These are phyloP conservation scores for Calonectria hongkongensis DNA, from an alignment of 2,329 filamentous ascomycete species.

Conservation along the genomic window DNA sequence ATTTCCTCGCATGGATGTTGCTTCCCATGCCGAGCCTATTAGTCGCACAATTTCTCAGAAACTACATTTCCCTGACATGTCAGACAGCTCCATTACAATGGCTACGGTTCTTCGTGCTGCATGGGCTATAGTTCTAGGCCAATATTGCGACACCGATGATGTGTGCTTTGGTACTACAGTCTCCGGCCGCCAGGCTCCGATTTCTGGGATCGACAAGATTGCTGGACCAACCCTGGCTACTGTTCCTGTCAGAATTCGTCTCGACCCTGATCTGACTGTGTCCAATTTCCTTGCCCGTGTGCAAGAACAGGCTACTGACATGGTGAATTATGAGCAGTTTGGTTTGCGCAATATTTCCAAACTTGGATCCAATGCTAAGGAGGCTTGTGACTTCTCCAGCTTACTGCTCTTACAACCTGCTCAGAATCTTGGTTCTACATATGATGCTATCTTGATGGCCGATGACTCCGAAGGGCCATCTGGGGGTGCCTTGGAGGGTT, in stretches of 20 bases:
- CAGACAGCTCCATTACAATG: slow-evolving; percentile 12
- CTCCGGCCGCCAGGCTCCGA: slow-evolving; percentile 26
- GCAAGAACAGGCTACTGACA: slow-evolving; percentile 22
- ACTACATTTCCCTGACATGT: neutral
- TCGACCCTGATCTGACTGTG: neutral
- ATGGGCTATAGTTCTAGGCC: slow-evolving; percentile 24
- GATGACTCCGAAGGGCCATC: neutral
- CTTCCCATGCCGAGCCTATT: neutral
- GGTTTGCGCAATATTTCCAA: slow-evolving; percentile 22
- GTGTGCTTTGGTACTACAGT: slow-evolving; percentile 24
- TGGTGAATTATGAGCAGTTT: slow-evolving; percentile 23
- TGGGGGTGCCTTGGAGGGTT: neutral
- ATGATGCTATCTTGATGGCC: neutral
- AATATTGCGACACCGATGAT: slow-evolving; percentile 19
- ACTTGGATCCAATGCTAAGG: neutral
- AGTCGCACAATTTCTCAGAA: neutral
- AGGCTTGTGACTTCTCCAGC: slow-evolving; percentile 15
- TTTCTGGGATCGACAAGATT: slow-evolving; percentile 22
- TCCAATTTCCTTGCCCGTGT: slow-evolving; percentile 12
- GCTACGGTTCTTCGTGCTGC: slow-evolving; percentile 23
- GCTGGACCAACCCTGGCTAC: slow-evolving; percentile 25
- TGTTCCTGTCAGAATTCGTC: slow-evolving; percentile 18
- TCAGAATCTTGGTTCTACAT: neutral
- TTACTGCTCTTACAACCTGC: slow-evolving; percentile 18
- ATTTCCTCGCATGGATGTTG: slow-evolving; percentile 17